These are phyloP conservation scores for Manihot esculenta DNA, from an alignment of 441 rosid genomes.

Conservation along the genomic window DNA sequence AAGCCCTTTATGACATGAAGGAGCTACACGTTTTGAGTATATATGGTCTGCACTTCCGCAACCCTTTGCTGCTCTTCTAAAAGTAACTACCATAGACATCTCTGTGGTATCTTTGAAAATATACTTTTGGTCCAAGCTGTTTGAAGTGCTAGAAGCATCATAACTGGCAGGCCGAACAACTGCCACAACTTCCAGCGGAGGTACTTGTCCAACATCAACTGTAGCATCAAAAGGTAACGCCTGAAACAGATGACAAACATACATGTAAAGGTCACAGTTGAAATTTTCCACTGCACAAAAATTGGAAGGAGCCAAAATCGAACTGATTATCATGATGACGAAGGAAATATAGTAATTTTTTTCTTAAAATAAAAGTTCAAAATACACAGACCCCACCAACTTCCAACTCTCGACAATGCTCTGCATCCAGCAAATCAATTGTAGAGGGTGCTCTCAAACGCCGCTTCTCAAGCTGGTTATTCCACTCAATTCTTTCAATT, in stretches of 20 bases:
- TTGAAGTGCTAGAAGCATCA: conserved; percentile 33
- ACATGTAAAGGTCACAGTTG: too few species aligned
- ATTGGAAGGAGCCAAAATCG: too few species aligned
- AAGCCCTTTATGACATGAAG: conserved; percentile 40
- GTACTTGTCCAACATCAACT: conserved; percentile 47
- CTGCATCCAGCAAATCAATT: conserved; percentile 56
- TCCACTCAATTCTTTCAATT: conserved; percentile 49
- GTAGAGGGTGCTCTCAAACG: conserved; percentile 45
- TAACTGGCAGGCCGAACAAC: conserved; percentile 64
- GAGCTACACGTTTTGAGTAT: conserved; percentile 28
- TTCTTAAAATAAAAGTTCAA: not conserved
- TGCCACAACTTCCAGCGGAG: conserved; percentile 62
- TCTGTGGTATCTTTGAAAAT: conserved; percentile 42
- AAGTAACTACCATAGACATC: conserved; percentile 50
- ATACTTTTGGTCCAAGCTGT: conserved; percentile 51
- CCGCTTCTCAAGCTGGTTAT: conserved; percentile 40
- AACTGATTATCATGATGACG: too few species aligned
- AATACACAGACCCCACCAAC: conserved; percentile 52
- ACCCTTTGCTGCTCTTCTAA: conserved; percentile 21
- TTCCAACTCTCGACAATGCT: conserved; percentile 48
- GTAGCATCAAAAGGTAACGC: conserved; percentile 37
- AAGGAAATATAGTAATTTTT: too few species aligned
- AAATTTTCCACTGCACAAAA: too few species aligned
- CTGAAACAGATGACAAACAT: conserved; percentile 35
- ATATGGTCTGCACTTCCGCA: conserved; percentile 24